Evolutionary conservation across 1,284 basidiomycete species (phyloP).

Genomic region (Leccinum variabile): DNA sequence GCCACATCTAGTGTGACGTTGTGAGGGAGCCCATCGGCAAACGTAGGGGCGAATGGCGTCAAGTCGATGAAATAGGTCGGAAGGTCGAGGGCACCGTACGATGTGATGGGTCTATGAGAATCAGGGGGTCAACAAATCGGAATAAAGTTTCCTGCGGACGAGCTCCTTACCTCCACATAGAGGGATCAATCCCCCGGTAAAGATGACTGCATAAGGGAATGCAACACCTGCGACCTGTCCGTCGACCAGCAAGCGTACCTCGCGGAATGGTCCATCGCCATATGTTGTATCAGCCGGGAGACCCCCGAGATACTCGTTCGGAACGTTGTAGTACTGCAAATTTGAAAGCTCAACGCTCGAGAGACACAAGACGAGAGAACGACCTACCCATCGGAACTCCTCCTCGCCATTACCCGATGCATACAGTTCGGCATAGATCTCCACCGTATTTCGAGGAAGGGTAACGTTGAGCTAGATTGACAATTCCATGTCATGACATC

Average conservation of each 20-base stretch:
- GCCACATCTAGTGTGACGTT: constrained; percentile 70
- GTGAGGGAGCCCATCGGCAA: constrained; percentile 69
- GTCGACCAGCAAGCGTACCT: constrained; percentile 75
- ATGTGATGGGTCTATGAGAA: constrained; percentile 62
- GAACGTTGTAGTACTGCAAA: no score
- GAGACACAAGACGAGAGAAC: constrained; percentile 5
- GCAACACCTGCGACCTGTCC: constrained; percentile 72
- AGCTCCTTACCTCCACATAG: constrained; percentile 54
- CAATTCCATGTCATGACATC: neutral
- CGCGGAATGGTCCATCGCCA: constrained; percentile 73
- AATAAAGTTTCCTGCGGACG: neutral
- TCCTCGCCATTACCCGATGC: constrained; percentile 74
- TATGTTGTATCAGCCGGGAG: constrained; percentile 55
- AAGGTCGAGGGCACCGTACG: constrained; percentile 76
- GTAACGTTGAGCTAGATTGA: constrained; percentile 59
- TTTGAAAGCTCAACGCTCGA: neutral
- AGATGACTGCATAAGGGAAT: constrained; percentile 78
- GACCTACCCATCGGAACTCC: constrained; percentile 68
- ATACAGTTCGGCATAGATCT: constrained; percentile 69
- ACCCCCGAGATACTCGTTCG: constrained; percentile 46
- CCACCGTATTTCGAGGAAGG: constrained; percentile 64
- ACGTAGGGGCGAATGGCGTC: constrained; percentile 74
- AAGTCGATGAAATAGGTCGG: constrained; percentile 79
- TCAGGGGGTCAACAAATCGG: constrained; percentile 1
- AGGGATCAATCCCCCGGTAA: constrained; percentile 76